Conservation (phyloP, 495 filamentous ascomycete genomes). For the Melanomma pulvis-pyrius region DNA sequence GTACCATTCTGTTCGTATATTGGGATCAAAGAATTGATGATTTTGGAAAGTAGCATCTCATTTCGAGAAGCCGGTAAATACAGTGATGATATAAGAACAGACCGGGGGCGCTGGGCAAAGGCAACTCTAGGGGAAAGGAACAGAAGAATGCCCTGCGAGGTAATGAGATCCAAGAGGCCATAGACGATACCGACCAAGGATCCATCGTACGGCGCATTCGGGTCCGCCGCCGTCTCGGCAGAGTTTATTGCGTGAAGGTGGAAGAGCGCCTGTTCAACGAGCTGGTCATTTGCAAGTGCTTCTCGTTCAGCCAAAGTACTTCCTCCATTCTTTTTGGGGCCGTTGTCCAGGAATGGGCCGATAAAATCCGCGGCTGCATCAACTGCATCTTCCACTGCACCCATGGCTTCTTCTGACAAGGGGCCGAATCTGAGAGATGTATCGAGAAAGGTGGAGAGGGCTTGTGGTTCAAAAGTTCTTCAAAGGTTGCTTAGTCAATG, state of each 20-base stretch:
- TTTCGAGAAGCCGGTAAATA: not conserved
- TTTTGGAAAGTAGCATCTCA: not conserved
- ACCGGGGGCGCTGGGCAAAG: slow-evolving; percentile 30
- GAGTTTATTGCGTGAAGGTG: slow-evolving; percentile 33
- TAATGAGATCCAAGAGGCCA: slow-evolving; percentile 34
- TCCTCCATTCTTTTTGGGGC: not conserved
- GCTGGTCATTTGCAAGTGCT: not conserved
- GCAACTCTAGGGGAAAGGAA: slow-evolving; percentile 26
- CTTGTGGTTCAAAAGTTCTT: not conserved
- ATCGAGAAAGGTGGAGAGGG: not conserved
- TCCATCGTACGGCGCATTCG: slow-evolving; percentile 34
- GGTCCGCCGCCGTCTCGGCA: slow-evolving; percentile 14
- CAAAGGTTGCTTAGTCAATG: slow-evolving; percentile 6
- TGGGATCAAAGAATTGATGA: slow-evolving; percentile 11
- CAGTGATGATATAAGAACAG: slow-evolving; percentile 17
- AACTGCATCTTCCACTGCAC: slow-evolving; percentile 20
- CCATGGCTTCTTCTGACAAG: slow-evolving; percentile 13
- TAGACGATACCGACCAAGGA: slow-evolving; percentile 34
- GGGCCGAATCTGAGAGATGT: not conserved
- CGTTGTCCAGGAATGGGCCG: slow-evolving; percentile 17
- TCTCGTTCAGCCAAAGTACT: not conserved
- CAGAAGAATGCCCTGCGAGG: slow-evolving; percentile 31
- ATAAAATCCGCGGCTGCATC: slow-evolving; percentile 32
- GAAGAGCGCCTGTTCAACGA: slow-evolving; percentile 21
- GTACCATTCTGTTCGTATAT: slow-evolving; percentile 18